Evolutionary conservation across 2,329 filamentous ascomycete species (phyloP).

Genomic region (Aspergillus brunneoviolaceus): DNA sequence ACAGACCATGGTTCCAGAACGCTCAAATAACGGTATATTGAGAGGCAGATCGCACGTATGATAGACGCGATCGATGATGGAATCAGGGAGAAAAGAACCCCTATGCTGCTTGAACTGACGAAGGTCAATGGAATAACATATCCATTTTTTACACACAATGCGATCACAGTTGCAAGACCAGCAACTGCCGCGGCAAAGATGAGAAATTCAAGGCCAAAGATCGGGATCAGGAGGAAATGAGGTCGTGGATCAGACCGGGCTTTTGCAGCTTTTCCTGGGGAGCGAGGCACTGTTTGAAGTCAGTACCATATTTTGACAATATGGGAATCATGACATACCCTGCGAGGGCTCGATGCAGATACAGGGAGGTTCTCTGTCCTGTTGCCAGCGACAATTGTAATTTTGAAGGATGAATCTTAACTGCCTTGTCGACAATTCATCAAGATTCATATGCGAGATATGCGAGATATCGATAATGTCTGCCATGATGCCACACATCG

Average conservation of each 20-base stretch:
- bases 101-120: background rate
- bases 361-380: background rate
- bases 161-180: conserved; percentile 2
- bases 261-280: background rate
- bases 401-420: conserved; percentile 1
- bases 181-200: conserved; percentile 4
- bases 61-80: conserved; percentile 4
- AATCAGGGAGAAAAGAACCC: conserved; percentile 2
- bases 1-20: conserved; percentile 10
- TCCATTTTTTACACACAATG: conserved; percentile 2
- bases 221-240: conserved; percentile 10
- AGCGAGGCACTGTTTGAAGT: background rate
- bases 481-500: conserved; percentile 9
- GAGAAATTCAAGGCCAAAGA: conserved; percentile 4
- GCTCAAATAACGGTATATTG: conserved; percentile 9
- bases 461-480: conserved; percentile 6
- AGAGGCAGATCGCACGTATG: conserved; percentile 9
- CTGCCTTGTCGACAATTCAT: conserved; percentile 6
- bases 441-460: conserved; percentile 4
- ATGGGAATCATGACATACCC: background rate
- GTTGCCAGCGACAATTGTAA: conserved; percentile 7
- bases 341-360: conserved; percentile 6
- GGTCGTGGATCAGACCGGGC: conserved; percentile 5
- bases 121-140: conserved; percentile 3
- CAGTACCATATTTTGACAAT: background rate